phyloP scores from a whole-genome alignment of 495 filamentous ascomycete genomes.

The Halenospora varia region DNA sequence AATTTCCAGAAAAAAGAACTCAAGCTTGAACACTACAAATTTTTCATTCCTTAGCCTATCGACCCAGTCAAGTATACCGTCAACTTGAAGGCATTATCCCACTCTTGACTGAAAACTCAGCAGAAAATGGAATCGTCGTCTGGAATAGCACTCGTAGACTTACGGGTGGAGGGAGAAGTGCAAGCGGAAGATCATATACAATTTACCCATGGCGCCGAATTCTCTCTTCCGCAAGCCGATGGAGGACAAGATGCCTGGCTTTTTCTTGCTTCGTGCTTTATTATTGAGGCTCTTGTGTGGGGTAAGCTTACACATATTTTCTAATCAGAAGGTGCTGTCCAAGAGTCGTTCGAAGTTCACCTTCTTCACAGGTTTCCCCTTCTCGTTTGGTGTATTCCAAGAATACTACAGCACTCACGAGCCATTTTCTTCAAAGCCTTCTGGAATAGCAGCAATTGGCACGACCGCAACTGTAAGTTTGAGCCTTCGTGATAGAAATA shows the following conservation, averaged over 20 bases:
- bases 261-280: constrained; percentile 50
- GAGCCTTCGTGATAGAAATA: not conserved
- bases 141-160: not conserved
- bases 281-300: constrained; percentile 57
- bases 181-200: not conserved
- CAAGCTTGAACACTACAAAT: no score
- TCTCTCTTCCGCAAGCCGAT: constrained; percentile 44
- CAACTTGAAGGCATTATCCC: no score
- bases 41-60: no score
- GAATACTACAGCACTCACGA: constrained; percentile 40
- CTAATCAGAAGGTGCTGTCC: not conserved
- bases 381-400: constrained; percentile 50
- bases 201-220: not conserved
- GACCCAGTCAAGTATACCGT: no score
- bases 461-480: constrained; percentile 19
- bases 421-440: constrained; percentile 32
- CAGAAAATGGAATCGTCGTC: not conserved
- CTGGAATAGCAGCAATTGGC: constrained; percentile 29
- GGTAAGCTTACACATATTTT: constrained; percentile 34
- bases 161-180: not conserved
- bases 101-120: no score
- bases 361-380: constrained; percentile 38
- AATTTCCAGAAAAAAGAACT: no score
- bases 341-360: constrained; percentile 26
- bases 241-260: constrained; percentile 53